Conservation (phyloP, 169 alveolate species). For the Eimeria sp. region DNA sequence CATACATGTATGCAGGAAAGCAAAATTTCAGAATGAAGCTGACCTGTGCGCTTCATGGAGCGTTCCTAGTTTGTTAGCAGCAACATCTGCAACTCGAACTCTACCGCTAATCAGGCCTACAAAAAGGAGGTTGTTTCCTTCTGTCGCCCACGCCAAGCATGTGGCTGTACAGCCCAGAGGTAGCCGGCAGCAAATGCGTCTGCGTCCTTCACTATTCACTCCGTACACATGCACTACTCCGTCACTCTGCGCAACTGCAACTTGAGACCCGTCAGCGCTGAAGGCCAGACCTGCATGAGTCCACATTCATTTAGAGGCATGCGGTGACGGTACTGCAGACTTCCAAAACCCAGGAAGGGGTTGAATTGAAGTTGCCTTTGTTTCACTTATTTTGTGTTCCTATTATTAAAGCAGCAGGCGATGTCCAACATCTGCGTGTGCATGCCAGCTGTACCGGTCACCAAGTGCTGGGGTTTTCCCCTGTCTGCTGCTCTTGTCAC, state of each 20-base stretch:
- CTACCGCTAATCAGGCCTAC: background rate
- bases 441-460: slow-evolving; percentile 2
- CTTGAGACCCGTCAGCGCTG: slow-evolving; percentile 23
- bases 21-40: background rate
- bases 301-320: background rate
- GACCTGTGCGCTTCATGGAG: slow-evolving; percentile 42
- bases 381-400: background rate
- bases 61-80: background rate
- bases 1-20: background rate
- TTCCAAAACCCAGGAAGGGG: background rate
- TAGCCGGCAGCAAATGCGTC: slow-evolving; percentile 28
- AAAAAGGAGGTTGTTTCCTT: background rate
- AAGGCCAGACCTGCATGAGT: slow-evolving; percentile 37
- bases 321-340: background rate
- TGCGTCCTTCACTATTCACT: background rate
- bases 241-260: slow-evolving; percentile 34
- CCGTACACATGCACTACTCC: slow-evolving; percentile 31
- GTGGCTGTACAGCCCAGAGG: slow-evolving; percentile 42
- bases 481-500: slow-evolving; percentile 35
- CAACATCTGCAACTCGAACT: slow-evolving; percentile 15
- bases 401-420: background rate
- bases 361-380: background rate
- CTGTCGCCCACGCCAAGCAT: slow-evolving; percentile 21
- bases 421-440: background rate
- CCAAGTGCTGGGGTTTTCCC: background rate